Evolutionary conservation across 2,329 filamentous ascomycete genomes (phyloP), one percentile per base, ranked within the genome.

Genomic region (Teratosphaeria zuluensis): DNA sequence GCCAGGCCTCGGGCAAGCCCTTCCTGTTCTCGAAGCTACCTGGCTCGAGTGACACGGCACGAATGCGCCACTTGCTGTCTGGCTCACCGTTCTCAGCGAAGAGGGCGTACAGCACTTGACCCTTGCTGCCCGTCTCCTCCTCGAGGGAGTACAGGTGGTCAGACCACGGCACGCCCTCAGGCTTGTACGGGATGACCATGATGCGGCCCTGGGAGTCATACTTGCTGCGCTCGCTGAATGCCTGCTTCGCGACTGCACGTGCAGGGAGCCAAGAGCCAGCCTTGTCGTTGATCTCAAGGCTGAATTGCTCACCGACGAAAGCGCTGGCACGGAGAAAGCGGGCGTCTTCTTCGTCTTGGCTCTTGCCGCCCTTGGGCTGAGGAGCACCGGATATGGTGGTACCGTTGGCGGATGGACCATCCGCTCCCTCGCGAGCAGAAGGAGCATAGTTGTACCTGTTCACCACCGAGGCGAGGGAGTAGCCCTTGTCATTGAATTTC

Each of bases 91-190:
- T 89, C 78, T 99, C 92, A 0, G 91, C 88, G 75, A 97, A 97
- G 30, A 97, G 79, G 14, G 96, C 92, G 70, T 96, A 97, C 55
- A 92, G 80, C 3, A 92, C 85, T 48, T 84, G 74, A 0, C 77
- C 76, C 31, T 76, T 61, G 61, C 73, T 69, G 68, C 64, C 67
- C 65, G 69, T 58, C 69, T 86, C 81, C 66, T 81, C 81, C 76
- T 99, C 94, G 31, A 97, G 82, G 19, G 82, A 85, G 77, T 96
- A 97, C 19, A 99, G 81, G 74, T 99, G 94, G 70, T 97, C 92
- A 73, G 95, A 94, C 94, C 94, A 97, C 1, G 92, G 92, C 61
- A 92, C 88, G 59, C 71, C 62, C 19, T 89, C 85, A 63, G 88
- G 83, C 58, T 63, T 62, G 56, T 69, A 67, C 3, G 74, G 73